Conservation (phyloP, 257 asterid genomes). For the Ajuga chamaepitys region DNA sequence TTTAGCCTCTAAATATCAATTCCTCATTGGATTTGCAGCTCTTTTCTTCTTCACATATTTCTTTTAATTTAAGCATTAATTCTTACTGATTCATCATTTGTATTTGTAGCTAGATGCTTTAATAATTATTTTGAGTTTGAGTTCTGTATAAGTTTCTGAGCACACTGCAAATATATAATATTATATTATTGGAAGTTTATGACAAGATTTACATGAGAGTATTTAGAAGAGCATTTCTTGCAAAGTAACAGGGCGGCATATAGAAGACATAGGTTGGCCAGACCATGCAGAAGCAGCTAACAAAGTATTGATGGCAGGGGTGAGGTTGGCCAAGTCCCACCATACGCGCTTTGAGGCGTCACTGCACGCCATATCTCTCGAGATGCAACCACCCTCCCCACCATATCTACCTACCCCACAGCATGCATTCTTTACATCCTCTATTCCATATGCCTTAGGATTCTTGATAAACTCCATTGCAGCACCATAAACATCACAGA, state of each 20-base stretch:
- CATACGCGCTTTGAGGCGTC: conserved; percentile 39
- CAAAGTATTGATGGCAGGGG: conserved; percentile 39
- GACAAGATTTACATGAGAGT: not conserved
- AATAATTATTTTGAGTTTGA: not conserved
- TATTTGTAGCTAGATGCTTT: conserved; percentile 15
- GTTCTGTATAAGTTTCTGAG: too few relatives aligned
- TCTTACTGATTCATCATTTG: conserved; percentile 20
- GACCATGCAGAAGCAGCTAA: conserved; percentile 54
- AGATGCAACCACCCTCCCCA: conserved; percentile 34
- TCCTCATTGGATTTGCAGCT: conserved; percentile 25
- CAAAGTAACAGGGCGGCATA: conserved; percentile 51
- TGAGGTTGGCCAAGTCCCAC: conserved; percentile 71
- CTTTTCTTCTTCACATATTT: conserved; percentile 12
- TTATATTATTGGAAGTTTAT: too few relatives aligned
- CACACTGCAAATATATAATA: too few relatives aligned
- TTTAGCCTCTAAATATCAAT: conserved; percentile 12
- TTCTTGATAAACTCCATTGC: conserved; percentile 43
- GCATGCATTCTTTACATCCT: conserved; percentile 48
- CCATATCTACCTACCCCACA: conserved; percentile 44
- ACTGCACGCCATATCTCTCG: conserved; percentile 41
- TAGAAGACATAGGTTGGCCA: conserved; percentile 29
- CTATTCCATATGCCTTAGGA: conserved; percentile 41
- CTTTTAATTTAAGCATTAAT: conserved; percentile 7
- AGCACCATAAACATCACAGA: conserved; percentile 48
- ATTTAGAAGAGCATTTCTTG: conserved; percentile 21